Base-by-base conservation (phyloP, 1,284 basidiomycete genomes). In the Grifola frondosa region DNA sequence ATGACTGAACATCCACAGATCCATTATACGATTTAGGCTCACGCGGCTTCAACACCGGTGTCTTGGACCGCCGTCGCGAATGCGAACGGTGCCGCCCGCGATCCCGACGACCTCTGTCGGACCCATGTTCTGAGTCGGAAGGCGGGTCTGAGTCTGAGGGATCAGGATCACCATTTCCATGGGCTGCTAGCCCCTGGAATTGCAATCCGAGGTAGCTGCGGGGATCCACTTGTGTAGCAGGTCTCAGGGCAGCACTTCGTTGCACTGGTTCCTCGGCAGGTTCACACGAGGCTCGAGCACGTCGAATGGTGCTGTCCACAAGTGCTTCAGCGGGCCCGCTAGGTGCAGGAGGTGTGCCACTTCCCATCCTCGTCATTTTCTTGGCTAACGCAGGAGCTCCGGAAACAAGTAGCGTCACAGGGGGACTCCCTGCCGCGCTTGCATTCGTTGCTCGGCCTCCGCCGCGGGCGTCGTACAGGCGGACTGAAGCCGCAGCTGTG, bases 161-260 rank as follows among this genome's bases (percentile, higher is more conserved):
- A 31, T 9, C 20, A 10, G 30, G 10, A 10, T n/a, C 16, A 31
- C 30, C 8, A 17, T 15, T n/a, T n/a, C n/a, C 6, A 9, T 7
- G 15, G 30, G 6, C 15, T 7, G 10, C 15, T n/a, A 16, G 9
- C 16, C 25, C 10, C 36, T 28, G 30, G 12, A 28, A 28, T 4
- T 37, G 25, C 2, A 29, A n/a, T 10, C 43, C 52, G 1, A 54
- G 28, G 20, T 44, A 49, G 35, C 52, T 54, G 24, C 30, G 21
- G 1, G 52, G 46, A 16, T 46, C 46, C 1, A 54, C 30, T 30
- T 54, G 52, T 15, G 43, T 9, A 4, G 38, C 32, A 0, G 49
- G 49, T 21, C 37, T 16, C 13, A 53, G 35, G 3, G 34, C 21
- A n/a, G n/a, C n/a, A n/a, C n/a, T n/a, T n/a, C n/a, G n/a, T n/a